Evolutionary conservation across 305 asterid genomes (phyloP).

Genomic region (Rubia tinctorum): DNA sequence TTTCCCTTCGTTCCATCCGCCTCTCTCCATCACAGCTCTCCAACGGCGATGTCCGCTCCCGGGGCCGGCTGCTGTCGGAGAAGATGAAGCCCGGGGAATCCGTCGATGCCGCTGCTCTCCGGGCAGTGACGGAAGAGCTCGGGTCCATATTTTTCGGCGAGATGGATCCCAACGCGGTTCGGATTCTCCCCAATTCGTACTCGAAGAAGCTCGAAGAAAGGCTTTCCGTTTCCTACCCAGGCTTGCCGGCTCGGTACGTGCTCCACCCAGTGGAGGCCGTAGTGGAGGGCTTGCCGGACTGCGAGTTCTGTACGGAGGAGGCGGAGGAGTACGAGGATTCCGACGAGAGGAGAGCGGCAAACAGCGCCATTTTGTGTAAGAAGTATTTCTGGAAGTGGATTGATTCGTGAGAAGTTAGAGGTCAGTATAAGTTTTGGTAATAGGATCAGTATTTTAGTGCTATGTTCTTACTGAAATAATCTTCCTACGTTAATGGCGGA

Average conservation of each 20-base stretch:
- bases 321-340: conserved; percentile 53
- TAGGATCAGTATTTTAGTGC: conserved; percentile 17
- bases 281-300: conserved; percentile 77
- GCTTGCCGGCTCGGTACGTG: conserved; percentile 84
- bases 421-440: conserved; percentile 28
- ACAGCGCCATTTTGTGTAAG: conserved; percentile 73
- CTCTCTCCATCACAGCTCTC: too few species aligned
- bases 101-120: conserved; percentile 61
- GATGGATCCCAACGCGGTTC: conserved; percentile 29
- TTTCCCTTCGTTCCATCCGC: too few species aligned
- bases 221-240: conserved; percentile 78
- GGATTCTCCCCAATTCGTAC: conserved; percentile 56
- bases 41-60: conserved; percentile 53
- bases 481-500: background rate
- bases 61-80: conserved; percentile 82
- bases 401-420: conserved; percentile 35
- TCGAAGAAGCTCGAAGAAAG: conserved; percentile 78
- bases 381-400: conserved; percentile 96
- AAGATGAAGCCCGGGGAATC: conserved; percentile 93
- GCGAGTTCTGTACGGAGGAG: conserved; percentile 85
- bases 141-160: conserved; percentile 38
- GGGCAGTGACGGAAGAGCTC: conserved; percentile 88
- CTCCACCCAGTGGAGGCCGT: conserved; percentile 75
- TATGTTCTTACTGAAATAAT: background rate
- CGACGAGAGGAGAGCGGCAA: conserved; percentile 35